Base-by-base conservation (phyloP, 2,329 filamentous ascomycete species). In the Diaporthe vaccinii region DNA sequence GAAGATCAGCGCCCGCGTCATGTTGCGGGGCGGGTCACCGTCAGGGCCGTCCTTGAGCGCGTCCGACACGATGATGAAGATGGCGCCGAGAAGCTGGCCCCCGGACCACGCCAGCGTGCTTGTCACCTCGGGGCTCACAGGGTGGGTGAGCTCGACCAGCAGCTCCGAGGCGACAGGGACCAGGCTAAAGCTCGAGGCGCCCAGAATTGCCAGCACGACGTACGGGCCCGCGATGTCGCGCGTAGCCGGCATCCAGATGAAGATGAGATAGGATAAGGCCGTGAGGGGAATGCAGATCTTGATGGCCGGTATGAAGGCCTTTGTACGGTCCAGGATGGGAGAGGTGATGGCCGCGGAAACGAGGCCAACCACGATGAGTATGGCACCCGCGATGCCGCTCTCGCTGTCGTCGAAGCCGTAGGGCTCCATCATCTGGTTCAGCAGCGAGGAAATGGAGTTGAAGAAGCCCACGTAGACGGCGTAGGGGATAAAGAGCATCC, bases 291-390 rank as follows among this genome's bases (percentile, higher is more conserved):
- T 90, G 73, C 94, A 87, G 39, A 93, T 78, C 80, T 94, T 95
- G 83, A 97, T 92, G 34, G 92, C 90, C 5, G 90, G 82, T 0
- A 98, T 86, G 81, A 96, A 98, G 36, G 90, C 87, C 83, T 98
- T 97, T 74, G 92, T 96, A 71, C 93, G 91, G 85, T 98, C 97
- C 77, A 98, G 91, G 78, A 98, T 88, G 0, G 96, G 96, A 0
- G 93, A 94, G 0, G 91, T 89, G 76, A 98, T 87, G 20, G 95
- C 97, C 0, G 95, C 90, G 6, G 90, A 84, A 59, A 97, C 88
- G 1, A 99, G 91, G 12, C 97, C 97, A 72, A 97, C 94, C 62
- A 98, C 88, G 82, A 98, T 98, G 46, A 98, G 89, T 12, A 98
- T 84, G 0, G 94, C 97, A 78, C 97, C 97, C 15, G 93, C 95